Evolutionary conservation across 495 filamentous ascomycete genomes (phyloP), one percentile per base, ranked within the genome.

Genomic region (Penicillium paradoxum): DNA sequence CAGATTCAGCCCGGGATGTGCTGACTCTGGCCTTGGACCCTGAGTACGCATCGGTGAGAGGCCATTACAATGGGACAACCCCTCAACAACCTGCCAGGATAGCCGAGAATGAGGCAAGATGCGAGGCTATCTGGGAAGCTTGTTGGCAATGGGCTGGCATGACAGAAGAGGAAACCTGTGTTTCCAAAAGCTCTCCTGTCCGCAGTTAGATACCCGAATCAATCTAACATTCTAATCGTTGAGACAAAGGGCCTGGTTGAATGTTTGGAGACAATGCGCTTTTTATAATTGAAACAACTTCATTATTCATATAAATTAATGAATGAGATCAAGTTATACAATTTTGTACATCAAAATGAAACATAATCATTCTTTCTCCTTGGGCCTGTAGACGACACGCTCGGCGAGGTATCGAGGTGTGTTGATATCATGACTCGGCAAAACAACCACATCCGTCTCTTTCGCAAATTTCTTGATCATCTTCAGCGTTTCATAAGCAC

Each of bases 101-200:
- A 7, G 78, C 67, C 37, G 29, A 59, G 21, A 58, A 73, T 36
- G 64, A 69, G 53, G 56, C 56, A 41, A 73, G 66, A 60, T 72
- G 78, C 58, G 55, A 75, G 39, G 60, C 39, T 36, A 21, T 80
- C 13, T 81, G 76, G 76, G 30, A 24, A 17, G 74, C 73, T 56
- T 77, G 57, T 18, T 45, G 70, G 48, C 57, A 74, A 51, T 81
- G 76, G 78, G 62, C 62, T 17, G 18, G 6, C 10, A 44, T 52
- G 21, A 37, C 25, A 14, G 49, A 52, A 14, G 22, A 18, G 9
- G 49, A 52, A 19, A 52, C 49, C n/a, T 44, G 49, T 44, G 21
- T 52, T 33, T 9, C 49, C 6, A 43, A 34, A n/a, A 27, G 5
- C 25, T 15, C 11, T 18, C 17, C 48, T 30, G 27, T 21, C 17